Conservation (phyloP, 2,329 filamentous ascomycete genomes). For the Calonectria fujianensis region DNA sequence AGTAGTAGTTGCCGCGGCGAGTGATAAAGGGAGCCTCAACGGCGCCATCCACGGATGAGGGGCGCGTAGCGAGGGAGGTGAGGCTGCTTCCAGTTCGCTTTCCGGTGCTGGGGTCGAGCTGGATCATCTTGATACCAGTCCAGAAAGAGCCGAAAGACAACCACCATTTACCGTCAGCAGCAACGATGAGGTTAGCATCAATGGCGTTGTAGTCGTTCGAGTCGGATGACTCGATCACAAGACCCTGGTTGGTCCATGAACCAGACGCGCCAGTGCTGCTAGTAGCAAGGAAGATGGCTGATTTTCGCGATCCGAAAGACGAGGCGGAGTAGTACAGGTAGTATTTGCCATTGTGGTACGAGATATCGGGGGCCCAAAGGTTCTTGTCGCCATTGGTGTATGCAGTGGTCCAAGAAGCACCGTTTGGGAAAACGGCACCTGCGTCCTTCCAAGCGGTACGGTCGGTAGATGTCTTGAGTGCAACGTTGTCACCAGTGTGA, state of each 20-base stretch:
- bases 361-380: constrained; percentile 73
- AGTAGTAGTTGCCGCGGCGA: neutral
- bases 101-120: neutral
- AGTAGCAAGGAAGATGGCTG: constrained; percentile 16
- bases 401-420: constrained; percentile 24
- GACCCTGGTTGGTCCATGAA: constrained; percentile 7
- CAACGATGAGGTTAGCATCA: neutral
- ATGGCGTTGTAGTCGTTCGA: constrained; percentile 9
- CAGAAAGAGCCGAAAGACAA: constrained; percentile 8
- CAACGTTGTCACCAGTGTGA: constrained; percentile 10
- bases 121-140: constrained; percentile 3
- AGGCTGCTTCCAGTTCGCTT: neutral
- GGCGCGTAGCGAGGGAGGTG: neutral
- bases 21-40: constrained; percentile 10
- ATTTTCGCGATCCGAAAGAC: constrained; percentile 51
- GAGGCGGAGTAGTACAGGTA: constrained; percentile 60
- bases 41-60: neutral
- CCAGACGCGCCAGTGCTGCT: constrained; percentile 6
- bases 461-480: constrained; percentile 18
- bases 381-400: constrained; percentile 57
- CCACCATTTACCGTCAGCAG: constrained; percentile 1
- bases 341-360: constrained; percentile 58
- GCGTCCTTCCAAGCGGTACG: constrained; percentile 18
- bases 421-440: constrained; percentile 16
- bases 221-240: neutral